Evolutionary conservation across 2,329 filamentous ascomycete genomes (phyloP), one percentile per base, ranked within the genome.

Genomic region (Colletotrichum sp.): DNA sequence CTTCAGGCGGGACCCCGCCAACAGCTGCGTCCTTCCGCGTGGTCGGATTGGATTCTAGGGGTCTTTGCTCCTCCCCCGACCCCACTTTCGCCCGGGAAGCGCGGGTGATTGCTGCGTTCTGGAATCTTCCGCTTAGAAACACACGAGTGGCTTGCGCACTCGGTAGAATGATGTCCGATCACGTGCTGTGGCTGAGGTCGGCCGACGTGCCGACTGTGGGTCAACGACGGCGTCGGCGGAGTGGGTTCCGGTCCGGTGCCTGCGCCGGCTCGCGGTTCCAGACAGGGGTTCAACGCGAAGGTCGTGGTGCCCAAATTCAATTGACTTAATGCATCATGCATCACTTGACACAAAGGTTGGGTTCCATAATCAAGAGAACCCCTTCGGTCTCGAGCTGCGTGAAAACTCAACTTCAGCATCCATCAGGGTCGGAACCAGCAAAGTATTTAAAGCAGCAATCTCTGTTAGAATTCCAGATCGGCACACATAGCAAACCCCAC

Each of bases 61-160:
- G 64, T 69, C 70, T 44, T 30, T 62, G 36, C 44, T 57, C 32
- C 21, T 34, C 72, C 24, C 34, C 30, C 36, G 12, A 72, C 70
- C 70, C 74, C 74, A 76, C 70, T 59, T 68, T 72, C 34, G 44
- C 59, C 44, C 65, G 64, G 70, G 59, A 65, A 55, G 39, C n/a
- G 59, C 74, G 74, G 74, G 36, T 55, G 70, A 16, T 18, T n/a
- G 44, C 62, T 60, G 32, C 49, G 26, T 76, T 76, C 74, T 76
- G 57, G 74, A 76, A 76, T 76, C 74, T 76, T 76, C 74, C 70
- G 74, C 70, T 76, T 74, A 76, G 74, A 76, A 76, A 76, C 73
- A 21, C 44, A 52, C 3, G 28, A n/a, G 74, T 76, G 70, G 70
- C 74, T 75, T 52, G 44, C 8, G 52, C 21, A n/a, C 12, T 39